Evolutionary conservation across 306 rosid genomes (phyloP), one percentile per base, ranked within the genome.

Genomic region (Alnus rubra): DNA sequence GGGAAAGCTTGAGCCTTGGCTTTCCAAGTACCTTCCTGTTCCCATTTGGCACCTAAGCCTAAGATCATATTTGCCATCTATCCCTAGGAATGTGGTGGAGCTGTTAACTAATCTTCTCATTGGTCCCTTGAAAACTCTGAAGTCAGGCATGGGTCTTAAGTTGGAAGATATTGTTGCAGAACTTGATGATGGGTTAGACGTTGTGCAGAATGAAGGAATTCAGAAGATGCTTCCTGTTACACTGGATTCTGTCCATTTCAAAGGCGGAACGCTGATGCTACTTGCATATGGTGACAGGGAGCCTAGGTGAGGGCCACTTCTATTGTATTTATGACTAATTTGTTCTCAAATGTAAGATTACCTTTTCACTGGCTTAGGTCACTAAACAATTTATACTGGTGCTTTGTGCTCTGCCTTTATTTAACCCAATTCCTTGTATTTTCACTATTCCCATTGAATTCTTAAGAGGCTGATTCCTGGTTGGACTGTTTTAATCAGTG

Each of bases 231-330:
- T 91, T 87, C 98, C 97, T 39, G 84, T 95, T 42, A 84, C 89
- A 30, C 79, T 95, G 63, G 98, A 95, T 86, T 88, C 98, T 85
- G 92, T 95, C 76, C 87, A 84, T 81, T 90, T 92, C 86, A 95
- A 89, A 81, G 94, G 89, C 52, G 98, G 92, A 69, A 87, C 94
- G 0, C 80, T 95, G 78, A 91, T 95, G 97, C 87, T 95, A 71
- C 92, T 95, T 77, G 88, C 98, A 78, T 95, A 91, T 50, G 98
- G 98, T 44, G 98, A 92, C 88, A 86, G 84, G 84, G 97, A 95
- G 85, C 94, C 87, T 28, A 90, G 98, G 98, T 94, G 82, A 85
- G 89, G 69, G 81, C 77, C 69, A 75, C 53, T 69, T 79, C 64
- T 12, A 13, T 81, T 70, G 65, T 78, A 63, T 71, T 68, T 78